phyloP scores from a whole-genome alignment of 2,329 filamentous ascomycete genomes.

The Claviceps sp. region DNA sequence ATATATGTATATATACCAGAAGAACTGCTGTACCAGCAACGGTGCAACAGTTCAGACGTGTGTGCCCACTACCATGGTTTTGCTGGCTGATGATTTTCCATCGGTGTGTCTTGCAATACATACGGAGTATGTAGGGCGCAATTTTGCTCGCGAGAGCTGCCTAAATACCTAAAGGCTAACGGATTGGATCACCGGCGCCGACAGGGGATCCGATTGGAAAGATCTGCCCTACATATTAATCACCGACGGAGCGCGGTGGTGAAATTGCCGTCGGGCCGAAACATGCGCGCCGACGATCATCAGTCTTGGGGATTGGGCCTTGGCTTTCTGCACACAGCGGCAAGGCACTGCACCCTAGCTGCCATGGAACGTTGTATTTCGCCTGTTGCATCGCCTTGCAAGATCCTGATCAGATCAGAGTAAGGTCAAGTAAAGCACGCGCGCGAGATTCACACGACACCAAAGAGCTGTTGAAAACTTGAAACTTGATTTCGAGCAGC shows the following conservation, averaged over 20 bases:
- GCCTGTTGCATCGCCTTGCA: constrained; percentile 1
- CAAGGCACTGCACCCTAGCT: neutral
- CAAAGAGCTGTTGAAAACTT: too few relatives aligned
- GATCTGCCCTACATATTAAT: neutral
- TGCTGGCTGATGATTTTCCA: neutral
- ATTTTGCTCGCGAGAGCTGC: neutral
- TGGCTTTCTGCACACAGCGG: neutral
- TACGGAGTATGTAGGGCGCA: too few relatives aligned
- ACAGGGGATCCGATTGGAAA: neutral
- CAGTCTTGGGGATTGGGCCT: neutral
- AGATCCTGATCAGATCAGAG: neutral
- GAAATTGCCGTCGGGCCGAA: neutral
- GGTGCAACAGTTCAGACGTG: too few relatives aligned
- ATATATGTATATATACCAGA: too few relatives aligned
- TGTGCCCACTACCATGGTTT: too few relatives aligned
- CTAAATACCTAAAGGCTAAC: neutral
- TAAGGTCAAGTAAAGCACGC: neutral
- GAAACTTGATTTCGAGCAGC: too few relatives aligned
- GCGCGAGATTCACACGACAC: neutral
- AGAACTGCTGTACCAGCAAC: too few relatives aligned
- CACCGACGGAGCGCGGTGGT: neutral
- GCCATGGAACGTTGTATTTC: constrained; percentile 12
- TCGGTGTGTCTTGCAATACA: neutral
- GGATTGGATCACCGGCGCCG: neutral
- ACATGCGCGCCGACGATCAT: neutral